Conservation (phyloP, 73 alveolate genomes). For the Paramecium pentaurelia region DNA sequence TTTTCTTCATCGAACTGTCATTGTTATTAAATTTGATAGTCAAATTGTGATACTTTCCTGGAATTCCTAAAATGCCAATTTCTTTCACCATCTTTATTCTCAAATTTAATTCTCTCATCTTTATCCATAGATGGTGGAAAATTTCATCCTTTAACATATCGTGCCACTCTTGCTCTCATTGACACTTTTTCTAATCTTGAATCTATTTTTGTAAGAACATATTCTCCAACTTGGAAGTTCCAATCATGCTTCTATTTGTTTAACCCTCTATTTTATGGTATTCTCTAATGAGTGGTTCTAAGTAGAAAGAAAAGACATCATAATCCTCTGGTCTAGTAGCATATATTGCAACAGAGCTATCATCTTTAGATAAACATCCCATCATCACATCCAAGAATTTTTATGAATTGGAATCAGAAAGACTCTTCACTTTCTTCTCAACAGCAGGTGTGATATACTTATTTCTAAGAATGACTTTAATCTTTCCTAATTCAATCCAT, state of each 20-base stretch:
- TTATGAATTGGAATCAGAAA: neutral
- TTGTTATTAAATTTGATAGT: too few species aligned
- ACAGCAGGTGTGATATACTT: neutral
- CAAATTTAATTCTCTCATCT: neutral
- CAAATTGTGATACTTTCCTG: neutral
- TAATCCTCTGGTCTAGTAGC: constrained; percentile 16
- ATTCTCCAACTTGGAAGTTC: neutral
- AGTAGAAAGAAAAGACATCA: neutral
- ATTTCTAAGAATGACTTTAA: neutral
- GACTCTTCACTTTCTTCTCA: neutral
- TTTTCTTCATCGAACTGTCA: too few species aligned
- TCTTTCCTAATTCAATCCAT: neutral
- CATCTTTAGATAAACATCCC: constrained; percentile 1
- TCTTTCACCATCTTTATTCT: neutral
- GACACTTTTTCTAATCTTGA: neutral
- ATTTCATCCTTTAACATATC: neutral
- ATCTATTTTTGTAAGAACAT: neutral
- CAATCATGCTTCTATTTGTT: neutral
- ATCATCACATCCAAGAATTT: neutral
- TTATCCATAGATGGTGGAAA: neutral
- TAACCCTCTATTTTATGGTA: neutral
- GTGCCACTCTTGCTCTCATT: neutral
- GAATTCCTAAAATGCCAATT: neutral
- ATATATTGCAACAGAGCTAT: neutral
- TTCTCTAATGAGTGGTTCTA: neutral